These are phyloP conservation scores for Dioszegia aurantiaca DNA, from an alignment of 768 basidiomycete species.

Conservation along the genomic window DNA sequence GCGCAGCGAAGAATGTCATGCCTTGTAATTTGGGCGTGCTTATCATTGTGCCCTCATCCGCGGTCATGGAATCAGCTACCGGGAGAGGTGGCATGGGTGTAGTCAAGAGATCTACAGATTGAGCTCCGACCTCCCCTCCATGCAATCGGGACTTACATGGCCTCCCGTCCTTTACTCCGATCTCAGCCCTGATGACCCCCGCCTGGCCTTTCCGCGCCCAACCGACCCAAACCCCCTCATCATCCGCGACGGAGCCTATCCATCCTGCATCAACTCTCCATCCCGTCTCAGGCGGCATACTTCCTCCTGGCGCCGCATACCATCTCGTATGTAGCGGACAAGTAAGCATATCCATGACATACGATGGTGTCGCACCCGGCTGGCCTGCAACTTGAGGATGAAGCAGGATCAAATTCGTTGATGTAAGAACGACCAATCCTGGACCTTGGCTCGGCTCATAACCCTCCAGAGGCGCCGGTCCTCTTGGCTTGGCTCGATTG, in stretches of 20 bases:
- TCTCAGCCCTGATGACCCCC: slow-evolving; percentile 26
- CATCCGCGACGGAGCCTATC: slow-evolving; percentile 24
- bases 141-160: too few species aligned
- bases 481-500: slow-evolving; percentile 17
- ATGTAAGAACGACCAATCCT: slow-evolving; percentile 23
- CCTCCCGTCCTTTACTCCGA: slow-evolving; percentile 23
- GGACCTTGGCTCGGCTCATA: slow-evolving; percentile 26
- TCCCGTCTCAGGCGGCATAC: slow-evolving; percentile 14
- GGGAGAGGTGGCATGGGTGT: slow-evolving; percentile 31
- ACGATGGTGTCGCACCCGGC: slow-evolving; percentile 5
- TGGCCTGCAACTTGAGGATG: slow-evolving; percentile 20
- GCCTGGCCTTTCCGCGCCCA: slow-evolving; percentile 21
- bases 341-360: slow-evolving; percentile 21
- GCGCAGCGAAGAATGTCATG: background rate
- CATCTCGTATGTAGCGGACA: slow-evolving; percentile 28
- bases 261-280: slow-evolving; percentile 25
- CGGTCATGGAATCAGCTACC: background rate
- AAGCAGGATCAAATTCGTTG: slow-evolving; percentile 19
- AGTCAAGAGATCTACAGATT: slow-evolving; percentile 21
- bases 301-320: slow-evolving; percentile 13
- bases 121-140: too few species aligned
- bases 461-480: slow-evolving; percentile 22
- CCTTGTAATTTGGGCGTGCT: background rate
- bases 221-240: slow-evolving; percentile 36
- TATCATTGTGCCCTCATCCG: background rate